Evolutionary conservation across 1,139 yeast species (phyloP), one percentile per base, ranked within the genome.

Genomic region (Pneumocystis wakefieldiae): DNA sequence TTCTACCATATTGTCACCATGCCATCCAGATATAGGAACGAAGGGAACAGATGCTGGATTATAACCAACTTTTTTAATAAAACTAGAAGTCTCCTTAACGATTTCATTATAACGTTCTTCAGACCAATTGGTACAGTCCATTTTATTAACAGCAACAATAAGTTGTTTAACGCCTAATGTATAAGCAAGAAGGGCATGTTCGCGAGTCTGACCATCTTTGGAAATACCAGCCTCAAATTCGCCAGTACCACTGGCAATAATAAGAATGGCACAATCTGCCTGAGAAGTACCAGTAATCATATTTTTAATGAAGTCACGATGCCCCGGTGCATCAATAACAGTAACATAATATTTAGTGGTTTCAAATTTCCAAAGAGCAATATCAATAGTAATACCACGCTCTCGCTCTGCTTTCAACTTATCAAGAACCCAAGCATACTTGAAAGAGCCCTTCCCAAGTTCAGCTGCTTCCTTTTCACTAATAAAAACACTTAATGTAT

Each of bases 391-490:
- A 87, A 87, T 87, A 87, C 95, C 95, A 84, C 95, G 87, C 81
- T 87, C 95, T 82, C 95, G 86, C 83, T 87, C 95, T 76, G 95
- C 94, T 89, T 87, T 87, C 76, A 88, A 82, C 81, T 88, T 88
- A 83, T 88, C 96, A 76, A 88, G 83, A 75, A 88, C 96, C 95
- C 95, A 88, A 77, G 95, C 95, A 91, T 88, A 88, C 85, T 88
- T 88, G 94, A 88, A 88, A 78, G 96, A 88, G 84, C 95, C 95
- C 86, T 87, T 88, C 80, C 95, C 95, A 79, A 88, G 86, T 82
- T 88, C 96, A 77, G 95, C 95, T 77, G 96, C 96, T 82, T 89
- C 96, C 86, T 88, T 88, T 84, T 89, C 96, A 82, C 55, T 48
- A 48, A 48, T 4, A 48, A 24, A 48, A 48, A 48, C 12, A 14